Percentiles rank a stretch among this genome's conserved stretches.
These are phyloP conservation scores for Zarea fungicola DNA, from an alignment of 2,329 filamentous ascomycete species.

Conservation along the genomic window DNA sequence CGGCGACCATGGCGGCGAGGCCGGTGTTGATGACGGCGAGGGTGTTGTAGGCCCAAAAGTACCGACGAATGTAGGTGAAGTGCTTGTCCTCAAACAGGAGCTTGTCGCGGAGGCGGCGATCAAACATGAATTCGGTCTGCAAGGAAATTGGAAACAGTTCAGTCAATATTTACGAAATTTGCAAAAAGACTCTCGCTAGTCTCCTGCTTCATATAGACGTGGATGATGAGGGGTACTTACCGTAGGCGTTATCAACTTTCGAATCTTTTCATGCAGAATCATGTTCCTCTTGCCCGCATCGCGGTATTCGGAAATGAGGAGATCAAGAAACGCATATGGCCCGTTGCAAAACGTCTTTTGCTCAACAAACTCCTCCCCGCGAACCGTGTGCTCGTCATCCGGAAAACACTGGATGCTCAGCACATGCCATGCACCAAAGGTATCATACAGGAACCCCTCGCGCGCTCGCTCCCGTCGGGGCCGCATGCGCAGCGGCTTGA, in stretches of 20 bases:
- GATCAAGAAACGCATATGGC: slow-evolving; percentile 55
- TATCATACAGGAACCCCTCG: slow-evolving; percentile 51
- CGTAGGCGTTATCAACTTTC: slow-evolving; percentile 53
- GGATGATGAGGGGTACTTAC: slow-evolving; percentile 23
- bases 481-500: slow-evolving; percentile 43
- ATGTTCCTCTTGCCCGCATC: slow-evolving; percentile 55
- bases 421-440: slow-evolving; percentile 57
- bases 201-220: too few relatives aligned
- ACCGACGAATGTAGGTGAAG: slow-evolving; percentile 56
- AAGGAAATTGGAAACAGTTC: too few relatives aligned
- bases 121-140: slow-evolving; percentile 55
- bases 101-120: slow-evolving; percentile 48
- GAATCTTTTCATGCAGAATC: slow-evolving; percentile 51
- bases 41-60: slow-evolving; percentile 60
- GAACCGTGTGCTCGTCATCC: slow-evolving; percentile 51
- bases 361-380: slow-evolving; percentile 45
- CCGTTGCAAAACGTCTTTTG: slow-evolving; percentile 54
- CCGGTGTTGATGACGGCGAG: slow-evolving; percentile 55
- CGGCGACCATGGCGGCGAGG: slow-evolving; percentile 52
- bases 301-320: slow-evolving; percentile 53
- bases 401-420: slow-evolving; percentile 54
- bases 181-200: too few relatives aligned
- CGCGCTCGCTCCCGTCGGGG: slow-evolving; percentile 42
- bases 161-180: too few relatives aligned
- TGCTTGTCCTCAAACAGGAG: slow-evolving; percentile 56